Conservation (phyloP, 495 filamentous ascomycete species). For the Aspergillus mulundensis region DNA sequence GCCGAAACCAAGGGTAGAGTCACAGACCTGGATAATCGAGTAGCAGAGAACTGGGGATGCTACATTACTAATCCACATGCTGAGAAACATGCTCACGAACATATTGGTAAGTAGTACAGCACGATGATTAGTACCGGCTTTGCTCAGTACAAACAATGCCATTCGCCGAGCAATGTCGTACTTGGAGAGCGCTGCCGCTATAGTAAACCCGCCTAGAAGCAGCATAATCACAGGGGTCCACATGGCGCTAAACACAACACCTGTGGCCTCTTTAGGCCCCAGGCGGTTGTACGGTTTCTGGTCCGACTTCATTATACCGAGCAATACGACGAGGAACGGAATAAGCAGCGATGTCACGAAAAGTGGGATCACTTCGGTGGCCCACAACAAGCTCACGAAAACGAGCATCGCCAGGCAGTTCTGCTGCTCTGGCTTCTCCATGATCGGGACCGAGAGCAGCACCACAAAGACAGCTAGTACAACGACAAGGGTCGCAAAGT, state of each 20-base stretch:
- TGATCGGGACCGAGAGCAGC: slow-evolving; percentile 68
- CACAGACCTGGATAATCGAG: slow-evolving; percentile 79
- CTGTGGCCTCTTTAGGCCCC: slow-evolving; percentile 67
- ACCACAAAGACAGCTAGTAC: slow-evolving; percentile 69
- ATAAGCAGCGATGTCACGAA: slow-evolving; percentile 95
- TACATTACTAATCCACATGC: slow-evolving; percentile 99
- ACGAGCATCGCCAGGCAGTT: slow-evolving; percentile 93
- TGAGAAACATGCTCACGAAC: slow-evolving; percentile 96
- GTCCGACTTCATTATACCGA: slow-evolving; percentile 77
- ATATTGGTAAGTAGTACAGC: slow-evolving; percentile 92
- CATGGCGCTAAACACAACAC: slow-evolving; percentile 88
- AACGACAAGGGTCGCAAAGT: slow-evolving; percentile 69
- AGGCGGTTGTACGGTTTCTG: slow-evolving; percentile 66
- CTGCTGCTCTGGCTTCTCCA: slow-evolving; percentile 83
- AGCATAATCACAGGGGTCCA: slow-evolving; percentile 99
- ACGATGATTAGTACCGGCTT: slow-evolving; percentile 84
- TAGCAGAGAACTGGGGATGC: slow-evolving; percentile 98
- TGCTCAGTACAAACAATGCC: slow-evolving; percentile 94
- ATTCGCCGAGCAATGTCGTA: slow-evolving; percentile 96
- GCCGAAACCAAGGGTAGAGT: background rate
- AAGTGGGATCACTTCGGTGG: slow-evolving; percentile 94
- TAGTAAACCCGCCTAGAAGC: slow-evolving; percentile 90
- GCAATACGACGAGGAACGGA: slow-evolving; percentile 85
- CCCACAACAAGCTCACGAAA: slow-evolving; percentile 93
- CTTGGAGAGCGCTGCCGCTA: slow-evolving; percentile 93